phyloP scores from a whole-genome alignment of 169 alveolate genomes.

The Eimeria maxima region DNA sequence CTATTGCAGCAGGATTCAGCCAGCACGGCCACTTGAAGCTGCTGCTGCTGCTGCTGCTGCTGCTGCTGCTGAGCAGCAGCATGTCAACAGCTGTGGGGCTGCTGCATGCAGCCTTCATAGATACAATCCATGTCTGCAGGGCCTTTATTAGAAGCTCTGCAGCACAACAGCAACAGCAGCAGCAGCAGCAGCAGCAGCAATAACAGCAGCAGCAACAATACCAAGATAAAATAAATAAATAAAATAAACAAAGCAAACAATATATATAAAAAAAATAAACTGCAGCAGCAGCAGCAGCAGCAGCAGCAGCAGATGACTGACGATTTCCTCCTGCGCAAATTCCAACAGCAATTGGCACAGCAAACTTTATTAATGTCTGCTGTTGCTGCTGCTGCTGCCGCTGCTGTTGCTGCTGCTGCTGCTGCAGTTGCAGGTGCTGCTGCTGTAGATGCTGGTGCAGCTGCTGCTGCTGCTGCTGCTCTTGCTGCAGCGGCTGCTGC shows the following conservation, averaged over 20 bases:
- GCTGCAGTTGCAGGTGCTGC: background rate
- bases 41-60: background rate
- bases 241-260: too few species aligned
- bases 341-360: conserved; percentile 18
- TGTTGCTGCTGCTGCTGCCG: conserved; percentile 33
- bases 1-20: conserved; percentile 38
- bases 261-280: background rate
- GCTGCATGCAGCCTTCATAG: conserved; percentile 41
- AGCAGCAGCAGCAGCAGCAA: conserved; percentile 24
- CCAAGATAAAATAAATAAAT: background rate
- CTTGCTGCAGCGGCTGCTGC: conserved; percentile 45
- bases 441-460: too few species aligned
- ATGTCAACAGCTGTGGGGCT: background rate
- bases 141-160: conserved; percentile 35
- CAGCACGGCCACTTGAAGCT: conserved; percentile 27
- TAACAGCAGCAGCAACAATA: too few species aligned
- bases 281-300: conserved; percentile 2
- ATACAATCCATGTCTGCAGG: background rate
- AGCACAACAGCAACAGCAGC: conserved; percentile 27
- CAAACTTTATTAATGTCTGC: background rate
- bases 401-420: conserved; percentile 9
- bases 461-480: conserved; percentile 11
- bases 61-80: conserved; percentile 1
- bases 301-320: background rate
- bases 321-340: conserved; percentile 16